phyloP scores from a whole-genome alignment of 78 protist species.

The Corallochytrium limacisporum region DNA sequence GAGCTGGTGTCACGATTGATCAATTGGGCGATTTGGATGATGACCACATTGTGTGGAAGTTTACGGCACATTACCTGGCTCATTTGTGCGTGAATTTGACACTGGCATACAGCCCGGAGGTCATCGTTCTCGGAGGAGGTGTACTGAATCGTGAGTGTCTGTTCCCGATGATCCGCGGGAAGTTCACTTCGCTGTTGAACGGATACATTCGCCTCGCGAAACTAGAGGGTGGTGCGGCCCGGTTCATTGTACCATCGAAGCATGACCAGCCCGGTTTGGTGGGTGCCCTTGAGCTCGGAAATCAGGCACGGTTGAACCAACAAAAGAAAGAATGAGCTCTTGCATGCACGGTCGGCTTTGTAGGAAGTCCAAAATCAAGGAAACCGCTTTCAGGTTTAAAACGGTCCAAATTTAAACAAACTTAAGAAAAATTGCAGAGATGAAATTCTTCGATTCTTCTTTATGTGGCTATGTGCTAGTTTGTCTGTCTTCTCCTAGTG shows the following conservation, averaged over 20 bases:
- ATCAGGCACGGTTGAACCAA: too few species aligned
- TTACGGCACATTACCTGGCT: slow-evolving; percentile 55
- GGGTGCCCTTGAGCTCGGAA: too few species aligned
- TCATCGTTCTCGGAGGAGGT: slow-evolving; percentile 71
- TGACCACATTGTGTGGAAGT: slow-evolving; percentile 47
- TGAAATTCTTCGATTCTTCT: too few species aligned
- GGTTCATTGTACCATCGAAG: slow-evolving; percentile 15
- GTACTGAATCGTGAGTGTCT: slow-evolving; percentile 46
- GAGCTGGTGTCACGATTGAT: slow-evolving; percentile 15
- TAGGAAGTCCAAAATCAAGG: too few species aligned
- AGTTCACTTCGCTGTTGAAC: slow-evolving; percentile 9
- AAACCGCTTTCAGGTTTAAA: too few species aligned
- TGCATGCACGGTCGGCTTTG: too few species aligned
- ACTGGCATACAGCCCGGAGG: slow-evolving; percentile 25
- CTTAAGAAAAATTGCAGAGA: too few species aligned
- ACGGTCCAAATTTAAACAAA: too few species aligned
- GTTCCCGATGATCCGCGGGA: slow-evolving; percentile 22
- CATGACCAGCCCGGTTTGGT: too few species aligned
- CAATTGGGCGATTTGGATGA: slow-evolving; percentile 28
- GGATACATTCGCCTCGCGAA: slow-evolving; percentile 39
- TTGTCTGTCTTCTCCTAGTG: too few species aligned
- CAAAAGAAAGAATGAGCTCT: too few species aligned
- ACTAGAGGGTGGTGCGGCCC: neutral
- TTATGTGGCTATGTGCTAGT: too few species aligned
- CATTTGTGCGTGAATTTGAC: slow-evolving; percentile 44